Conservation (phyloP, 1,284 basidiomycete genomes). For the Ustilago xerochloae region DNA sequence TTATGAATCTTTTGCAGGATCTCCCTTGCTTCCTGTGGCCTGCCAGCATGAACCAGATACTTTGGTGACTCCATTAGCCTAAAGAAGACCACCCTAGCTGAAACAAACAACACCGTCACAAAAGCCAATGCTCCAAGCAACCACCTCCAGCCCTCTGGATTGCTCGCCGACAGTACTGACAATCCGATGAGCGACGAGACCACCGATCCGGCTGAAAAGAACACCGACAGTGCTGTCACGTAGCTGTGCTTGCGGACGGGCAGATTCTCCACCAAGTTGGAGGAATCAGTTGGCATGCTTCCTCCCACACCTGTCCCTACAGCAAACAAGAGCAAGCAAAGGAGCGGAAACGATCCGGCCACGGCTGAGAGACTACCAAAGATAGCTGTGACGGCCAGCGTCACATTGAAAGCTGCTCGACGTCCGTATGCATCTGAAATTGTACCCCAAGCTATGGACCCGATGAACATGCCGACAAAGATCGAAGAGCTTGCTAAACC, state of each 20-base stretch:
- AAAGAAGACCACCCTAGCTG: constrained; percentile 84
- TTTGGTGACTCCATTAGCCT: constrained; percentile 87
- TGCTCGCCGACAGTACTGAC: constrained; percentile 39
- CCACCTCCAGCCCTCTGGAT: constrained; percentile 46
- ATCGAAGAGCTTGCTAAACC: constrained; percentile 81
- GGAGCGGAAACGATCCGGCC: constrained; percentile 76
- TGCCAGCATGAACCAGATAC: constrained; percentile 54
- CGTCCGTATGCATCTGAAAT: constrained; percentile 75
- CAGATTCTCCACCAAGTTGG: constrained; percentile 91
- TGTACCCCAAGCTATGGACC: constrained; percentile 74
- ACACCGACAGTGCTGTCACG: constrained; percentile 92
- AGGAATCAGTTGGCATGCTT: constrained; percentile 92
- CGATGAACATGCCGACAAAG: constrained; percentile 96
- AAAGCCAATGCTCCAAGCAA: constrained; percentile 37
- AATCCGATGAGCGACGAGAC: constrained; percentile 45
- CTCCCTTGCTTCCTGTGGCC: constrained; percentile 52
- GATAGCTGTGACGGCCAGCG: constrained; percentile 86
- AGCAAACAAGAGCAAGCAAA: constrained; percentile 84
- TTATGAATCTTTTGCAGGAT: constrained; percentile 56
- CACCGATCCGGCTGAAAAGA: constrained; percentile 69
- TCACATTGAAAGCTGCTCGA: constrained; percentile 88
- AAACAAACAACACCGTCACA: constrained; percentile 83
- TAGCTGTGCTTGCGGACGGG: constrained; percentile 90
- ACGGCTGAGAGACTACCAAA: constrained; percentile 88
- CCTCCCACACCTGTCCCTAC: constrained; percentile 88